Evolutionary conservation across 371 early-diverging fungal species (phyloP).

Genomic region (Mucor irregularis): DNA sequence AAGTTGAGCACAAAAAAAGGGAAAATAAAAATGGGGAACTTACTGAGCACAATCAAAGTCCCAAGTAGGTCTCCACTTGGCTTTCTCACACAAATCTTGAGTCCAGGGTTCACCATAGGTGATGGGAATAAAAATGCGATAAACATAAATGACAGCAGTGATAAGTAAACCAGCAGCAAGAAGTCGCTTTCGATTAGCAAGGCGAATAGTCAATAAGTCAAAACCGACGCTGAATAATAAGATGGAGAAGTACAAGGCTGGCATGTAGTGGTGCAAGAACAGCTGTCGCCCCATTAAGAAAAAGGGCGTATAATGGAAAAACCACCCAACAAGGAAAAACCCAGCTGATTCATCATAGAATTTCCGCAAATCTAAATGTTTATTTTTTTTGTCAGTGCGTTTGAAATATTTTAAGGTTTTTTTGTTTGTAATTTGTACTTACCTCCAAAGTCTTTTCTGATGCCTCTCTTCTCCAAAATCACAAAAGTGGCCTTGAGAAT

Average conservation of each 20-base stretch:
- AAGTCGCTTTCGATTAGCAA: constrained; percentile 49
- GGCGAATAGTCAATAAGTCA: constrained; percentile 75
- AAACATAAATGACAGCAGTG: constrained; percentile 51
- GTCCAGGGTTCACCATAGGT: constrained; percentile 87
- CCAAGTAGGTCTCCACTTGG: constrained; percentile 88
- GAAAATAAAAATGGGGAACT: neutral
- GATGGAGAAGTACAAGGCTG: constrained; percentile 86
- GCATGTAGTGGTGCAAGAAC: constrained; percentile 98
- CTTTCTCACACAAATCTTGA: constrained; percentile 59
- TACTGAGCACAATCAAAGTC: constrained; percentile 50
- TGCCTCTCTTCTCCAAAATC: constrained; percentile 75
- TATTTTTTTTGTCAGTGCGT: constrained; percentile 32
- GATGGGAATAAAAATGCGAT: constrained; percentile 75
- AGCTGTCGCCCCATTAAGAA: constrained; percentile 95
- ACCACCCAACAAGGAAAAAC: constrained; percentile 89
- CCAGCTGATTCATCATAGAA: constrained; percentile 76
- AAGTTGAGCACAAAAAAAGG: neutral
- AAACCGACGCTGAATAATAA: constrained; percentile 71
- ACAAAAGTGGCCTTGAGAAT: constrained; percentile 63
- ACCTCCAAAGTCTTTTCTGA: constrained; percentile 60
- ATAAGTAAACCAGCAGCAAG: constrained; percentile 54
- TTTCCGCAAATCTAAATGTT: constrained; percentile 33
- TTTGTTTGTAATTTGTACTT: constrained; percentile 7
- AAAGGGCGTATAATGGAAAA: constrained; percentile 95
- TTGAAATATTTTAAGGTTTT: constrained; percentile 1